These are phyloP conservation scores for Aciculosporium take DNA, from an alignment of 2,329 filamentous ascomycete genomes.

Conservation along the genomic window DNA sequence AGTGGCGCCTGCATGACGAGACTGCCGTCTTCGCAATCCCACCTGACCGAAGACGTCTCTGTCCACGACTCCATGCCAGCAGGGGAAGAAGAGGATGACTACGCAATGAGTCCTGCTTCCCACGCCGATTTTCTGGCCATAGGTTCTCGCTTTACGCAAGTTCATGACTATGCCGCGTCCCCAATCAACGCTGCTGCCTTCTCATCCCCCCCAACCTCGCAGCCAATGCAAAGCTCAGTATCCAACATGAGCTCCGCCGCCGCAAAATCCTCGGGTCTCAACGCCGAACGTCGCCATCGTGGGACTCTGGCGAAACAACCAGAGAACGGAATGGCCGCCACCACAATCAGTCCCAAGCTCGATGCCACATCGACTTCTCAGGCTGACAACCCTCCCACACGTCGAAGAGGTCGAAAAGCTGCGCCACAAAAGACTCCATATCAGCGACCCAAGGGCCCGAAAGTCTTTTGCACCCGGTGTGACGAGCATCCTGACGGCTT, in stretches of 20 bases:
- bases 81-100: slow-evolving; percentile 8
- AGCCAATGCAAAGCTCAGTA: slow-evolving; percentile 32
- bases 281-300: slow-evolving; percentile 30
- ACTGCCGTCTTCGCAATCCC: slow-evolving; percentile 24
- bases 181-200: not conserved
- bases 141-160: slow-evolving; percentile 19
- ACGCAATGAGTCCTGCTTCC: slow-evolving; percentile 17
- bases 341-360: slow-evolving; percentile 32
- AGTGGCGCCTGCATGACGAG: slow-evolving; percentile 23
- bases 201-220: not conserved
- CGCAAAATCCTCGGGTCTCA: slow-evolving; percentile 29
- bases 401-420: slow-evolving; percentile 29
- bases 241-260: slow-evolving; percentile 30
- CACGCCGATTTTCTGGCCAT: slow-evolving; percentile 21
- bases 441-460: slow-evolving; percentile 53
- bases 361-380: slow-evolving; percentile 7
- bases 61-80: slow-evolving; percentile 12
- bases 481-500: slow-evolving; percentile 63
- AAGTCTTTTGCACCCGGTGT: slow-evolving; percentile 58
- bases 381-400: slow-evolving; percentile 7
- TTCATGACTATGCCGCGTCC: slow-evolving; percentile 18
- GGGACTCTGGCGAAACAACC: slow-evolving; percentile 33
- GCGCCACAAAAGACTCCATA: slow-evolving; percentile 30
- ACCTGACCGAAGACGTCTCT: slow-evolving; percentile 8
- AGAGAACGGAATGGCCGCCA: slow-evolving; percentile 23